These are phyloP conservation scores for Oxytropis ochrocephala DNA, from an alignment of 306 rosid genomes.

Conservation along the genomic window DNA sequence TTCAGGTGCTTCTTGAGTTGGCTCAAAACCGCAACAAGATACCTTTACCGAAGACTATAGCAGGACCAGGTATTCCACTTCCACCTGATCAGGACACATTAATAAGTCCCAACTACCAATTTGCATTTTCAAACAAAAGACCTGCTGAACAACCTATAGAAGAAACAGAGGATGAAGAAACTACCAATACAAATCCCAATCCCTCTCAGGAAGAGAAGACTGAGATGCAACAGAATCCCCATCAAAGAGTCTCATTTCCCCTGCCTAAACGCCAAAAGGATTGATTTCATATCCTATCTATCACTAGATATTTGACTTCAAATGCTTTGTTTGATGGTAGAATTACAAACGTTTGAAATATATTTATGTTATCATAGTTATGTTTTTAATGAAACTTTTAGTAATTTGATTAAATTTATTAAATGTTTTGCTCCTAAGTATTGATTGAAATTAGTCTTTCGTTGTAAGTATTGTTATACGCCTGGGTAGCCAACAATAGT, in stretches of 20 bases:
- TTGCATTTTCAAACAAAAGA: conserved; percentile 67
- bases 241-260: conserved; percentile 75
- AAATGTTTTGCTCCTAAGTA: no score
- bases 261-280: conserved; percentile 53
- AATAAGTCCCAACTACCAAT: conserved; percentile 72
- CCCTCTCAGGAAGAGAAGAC: conserved; percentile 52
- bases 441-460: no score
- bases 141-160: conserved; percentile 46
- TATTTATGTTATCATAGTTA: no score
- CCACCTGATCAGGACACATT: conserved; percentile 81
- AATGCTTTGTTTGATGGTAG: no score
- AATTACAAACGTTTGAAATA: no score
- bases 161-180: conserved; percentile 72
- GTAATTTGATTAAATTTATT: no score
- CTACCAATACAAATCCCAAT: conserved; percentile 34
- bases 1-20: conserved; percentile 72
- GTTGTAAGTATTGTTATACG: no score
- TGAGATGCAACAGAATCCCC: conserved; percentile 50
- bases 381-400: no score
- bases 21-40: conserved; percentile 77
- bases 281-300: neutral
- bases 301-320: no score
- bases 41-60: conserved; percentile 59
- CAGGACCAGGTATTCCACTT: conserved; percentile 66
- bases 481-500: no score